Evolutionary conservation across 1,284 basidiomycete genomes (phyloP), one percentile per base, ranked within the genome.

Genomic region (Trichosporon sp.): DNA sequence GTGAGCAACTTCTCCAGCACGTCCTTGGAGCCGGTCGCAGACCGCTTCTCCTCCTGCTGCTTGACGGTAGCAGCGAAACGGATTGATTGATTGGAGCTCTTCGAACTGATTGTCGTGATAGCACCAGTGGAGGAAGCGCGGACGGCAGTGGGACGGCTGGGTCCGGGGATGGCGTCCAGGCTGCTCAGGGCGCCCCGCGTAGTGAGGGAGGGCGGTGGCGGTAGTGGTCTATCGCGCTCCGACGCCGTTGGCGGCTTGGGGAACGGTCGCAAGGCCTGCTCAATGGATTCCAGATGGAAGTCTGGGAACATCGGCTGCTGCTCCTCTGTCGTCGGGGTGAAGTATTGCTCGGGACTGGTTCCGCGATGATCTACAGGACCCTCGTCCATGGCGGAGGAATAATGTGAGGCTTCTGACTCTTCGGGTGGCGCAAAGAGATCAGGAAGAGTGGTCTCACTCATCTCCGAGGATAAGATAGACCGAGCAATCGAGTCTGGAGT

Each of bases 381-480:
- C 4, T 46, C 60, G 5, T 65, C 64, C 29, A 34, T 25, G 9
- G 66, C 66, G 21, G 61, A 60, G 21, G 60, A 33, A 60, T 68
- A 68, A 54, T 67, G 59, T 9, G 67, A 62, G 8, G 61, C 33
- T 3, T 37, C 46, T 4, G 67, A 73, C 4, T 60, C 59, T 16
- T 61, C 49, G 4, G 69, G 61, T 0, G 61, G 29, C 0, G 65
- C 59, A 29, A 64, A 60, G 19, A 64, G 31, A 21, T 64, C 65
- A 0, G 68, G 65, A 19, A 65, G 57, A 3, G 69, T 66, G n/a
- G 65, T 60, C 5, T 68, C 65, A 19, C 67, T 61, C 7, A 63
- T 46, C 9, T 63, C 65, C 21, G 60, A 57, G 27, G 49, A 29
- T 6, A 27, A 7, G 10, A 54, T 54, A 16, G 49, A 54, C 16